Base-by-base conservation (phyloP, 306 rosid genomes). In the Vigna angularis region DNA sequence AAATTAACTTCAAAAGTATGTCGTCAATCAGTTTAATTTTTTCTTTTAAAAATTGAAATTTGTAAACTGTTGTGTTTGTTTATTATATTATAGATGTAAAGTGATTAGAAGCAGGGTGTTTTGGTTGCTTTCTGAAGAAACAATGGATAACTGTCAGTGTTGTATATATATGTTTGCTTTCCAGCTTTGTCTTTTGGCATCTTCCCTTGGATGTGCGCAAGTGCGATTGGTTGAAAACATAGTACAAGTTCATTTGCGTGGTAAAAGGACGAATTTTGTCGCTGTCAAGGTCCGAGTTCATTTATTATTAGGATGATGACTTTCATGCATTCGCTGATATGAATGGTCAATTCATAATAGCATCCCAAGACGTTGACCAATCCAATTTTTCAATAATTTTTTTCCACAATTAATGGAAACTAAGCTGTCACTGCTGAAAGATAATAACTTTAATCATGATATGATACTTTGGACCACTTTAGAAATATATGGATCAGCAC, bases 181-280 rank as follows among this genome's bases (percentile, higher is more conserved):
- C 32, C 32, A 8, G 53, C 6, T 3, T 22, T 15, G 44, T 14
- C 57, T 42, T 77, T 38, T 56, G 67, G 67, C 20, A 50, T 50
- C 57, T 11, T 38, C 47, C 28, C 1, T 56, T 62, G 18, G 65
- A 44, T 64, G 72, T 34, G 64, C 28, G 15, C 72, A 47, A 7
- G 61, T 47, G 48, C 55, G n/a, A 42, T 9, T 9, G 47, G 49
- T 45, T 45, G 50, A 44, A 65, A 38, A 18, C 17, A 6, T 76
- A 10, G 1, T 9, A 5, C 28, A 7, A 47, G 5, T 16, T 32
- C 24, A 14, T 20, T 50, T 8, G 4, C 22, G 62, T 9, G 40
- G 20, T 47, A 63, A 50, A 42, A 63, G 72, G 73, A 50, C 52
- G 53, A 75, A 34, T 64, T n/a, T 11, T 12, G 71, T 75, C 50